Evolutionary conservation across 1,139 yeast species (phyloP), one percentile per base, ranked within the genome.

Genomic region (Suhomyces coccinellae): DNA sequence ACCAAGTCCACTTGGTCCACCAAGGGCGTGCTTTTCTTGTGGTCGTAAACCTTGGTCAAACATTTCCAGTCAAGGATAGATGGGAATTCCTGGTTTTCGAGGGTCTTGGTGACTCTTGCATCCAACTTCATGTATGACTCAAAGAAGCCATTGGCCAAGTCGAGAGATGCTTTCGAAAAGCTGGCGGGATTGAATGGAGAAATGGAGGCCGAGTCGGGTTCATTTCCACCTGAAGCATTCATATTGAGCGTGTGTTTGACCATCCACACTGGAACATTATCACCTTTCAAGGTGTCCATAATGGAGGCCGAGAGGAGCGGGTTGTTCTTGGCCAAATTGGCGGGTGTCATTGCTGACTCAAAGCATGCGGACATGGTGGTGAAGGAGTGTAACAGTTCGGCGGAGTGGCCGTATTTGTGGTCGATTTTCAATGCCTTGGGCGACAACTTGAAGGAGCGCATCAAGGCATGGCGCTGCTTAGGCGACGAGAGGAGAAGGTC

Each of bases 11-110:
- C 56, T 8, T 57, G 57, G 26, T 63, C 63, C 33, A 66, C 58
- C 17, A 74, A 49, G 13, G 59, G 43, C 15, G 24, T 22, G 7
- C 29, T 47, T 12, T 53, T 49, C n/a, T 56, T 62, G 20, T 34
- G 36, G 35, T 59, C 61, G 47, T 56, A 71, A 4, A 73, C 63
- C 41, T 59, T 60, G 5, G 69, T 59, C 29, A 54, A 51, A 44
- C 73, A 70, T 43, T 59, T 65, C 75, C 77, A 73, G 38, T 60
- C 57, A 17, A 71, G 52, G 49, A 69, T 57, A 0, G 58, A 48
- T 2, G 50, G 50, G 9, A 41, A 46, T 12, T 45, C 33, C 17
- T 36, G 34, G 20, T 33, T 32, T 27, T 36, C 43, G 1, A 35
- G 38, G 16, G 44, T 44, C 4, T 28, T 37, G 13, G 38, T 33